Conservation (phyloP, 768 basidiomycete species). For the Rhizopogon vulgaris region DNA sequence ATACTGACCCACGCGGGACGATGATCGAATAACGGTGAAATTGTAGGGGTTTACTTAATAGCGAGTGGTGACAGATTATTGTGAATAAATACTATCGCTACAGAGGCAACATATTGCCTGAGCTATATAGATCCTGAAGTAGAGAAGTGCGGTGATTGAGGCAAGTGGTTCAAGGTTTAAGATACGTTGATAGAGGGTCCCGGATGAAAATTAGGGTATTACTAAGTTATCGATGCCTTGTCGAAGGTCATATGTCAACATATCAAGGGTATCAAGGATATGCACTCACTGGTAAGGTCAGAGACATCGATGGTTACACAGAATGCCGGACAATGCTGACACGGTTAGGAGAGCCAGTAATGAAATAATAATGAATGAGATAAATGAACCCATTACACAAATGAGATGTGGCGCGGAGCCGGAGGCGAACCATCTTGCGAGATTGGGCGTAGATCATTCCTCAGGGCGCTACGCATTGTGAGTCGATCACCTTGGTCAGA, state of each 20-base stretch:
- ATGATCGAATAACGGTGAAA: no score
- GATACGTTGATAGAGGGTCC: no score
- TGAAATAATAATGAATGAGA: neutral
- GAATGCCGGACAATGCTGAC: neutral
- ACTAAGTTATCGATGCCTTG: neutral
- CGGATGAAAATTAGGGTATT: neutral
- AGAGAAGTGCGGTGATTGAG: neutral
- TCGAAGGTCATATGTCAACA: neutral
- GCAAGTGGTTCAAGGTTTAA: neutral
- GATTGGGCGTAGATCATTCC: neutral
- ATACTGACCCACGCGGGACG: no score
- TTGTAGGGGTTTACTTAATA: no score
- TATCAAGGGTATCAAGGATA: neutral
- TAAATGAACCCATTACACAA: neutral
- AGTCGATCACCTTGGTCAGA: neutral
- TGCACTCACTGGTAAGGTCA: neutral
- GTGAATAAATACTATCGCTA: no score
- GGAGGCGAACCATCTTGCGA: neutral
- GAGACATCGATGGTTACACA: neutral
- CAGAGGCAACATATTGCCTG: neutral
- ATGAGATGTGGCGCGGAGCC: neutral
- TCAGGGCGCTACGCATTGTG: neutral
- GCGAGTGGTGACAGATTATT: neutral
- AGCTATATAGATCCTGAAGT: neutral
- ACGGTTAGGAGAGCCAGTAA: neutral